Conservation (phyloP, 257 asterid genomes). For the Parsonsia alboflavescens region DNA sequence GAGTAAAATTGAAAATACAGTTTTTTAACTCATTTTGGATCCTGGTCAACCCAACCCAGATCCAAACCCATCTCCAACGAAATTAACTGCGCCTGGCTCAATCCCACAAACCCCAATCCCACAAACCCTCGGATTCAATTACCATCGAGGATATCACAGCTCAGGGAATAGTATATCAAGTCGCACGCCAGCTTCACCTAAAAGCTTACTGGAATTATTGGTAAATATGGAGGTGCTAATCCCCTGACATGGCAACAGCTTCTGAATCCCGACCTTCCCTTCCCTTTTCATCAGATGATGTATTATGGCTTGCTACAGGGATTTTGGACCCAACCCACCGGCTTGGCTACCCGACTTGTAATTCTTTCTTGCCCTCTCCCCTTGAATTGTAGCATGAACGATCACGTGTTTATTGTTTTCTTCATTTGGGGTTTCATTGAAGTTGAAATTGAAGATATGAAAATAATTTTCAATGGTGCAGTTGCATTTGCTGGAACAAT, state of each 20-base stretch:
- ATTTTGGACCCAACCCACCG: constrained; percentile 78
- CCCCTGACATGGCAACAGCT: constrained; percentile 67
- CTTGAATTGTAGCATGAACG: not conserved
- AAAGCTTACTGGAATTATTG: constrained; percentile 48
- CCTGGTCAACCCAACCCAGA: too few relatives aligned
- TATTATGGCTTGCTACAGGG: constrained; percentile 84
- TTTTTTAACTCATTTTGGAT: too few relatives aligned
- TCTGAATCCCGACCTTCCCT: constrained; percentile 69
- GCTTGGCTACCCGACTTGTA: constrained; percentile 86
- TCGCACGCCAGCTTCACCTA: constrained; percentile 42
- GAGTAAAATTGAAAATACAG: too few relatives aligned
- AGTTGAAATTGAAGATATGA: not conserved
- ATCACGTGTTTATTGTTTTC: not conserved
- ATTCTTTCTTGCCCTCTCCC: not conserved
- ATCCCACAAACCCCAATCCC: too few relatives aligned
- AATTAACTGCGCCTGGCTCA: too few relatives aligned
- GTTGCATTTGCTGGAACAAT: not conserved
- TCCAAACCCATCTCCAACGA: too few relatives aligned
- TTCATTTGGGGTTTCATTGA: not conserved
- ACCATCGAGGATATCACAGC: constrained; percentile 51
- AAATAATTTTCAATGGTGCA: too few relatives aligned
- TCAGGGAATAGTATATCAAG: constrained; percentile 35
- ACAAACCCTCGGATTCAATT: constrained; percentile 53
- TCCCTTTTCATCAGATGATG: constrained; percentile 78
- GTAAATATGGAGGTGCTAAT: constrained; percentile 44